Evolutionary conservation across 192 early-diverging fungal species (phyloP).

Genomic region (Coemansia sp.): DNA sequence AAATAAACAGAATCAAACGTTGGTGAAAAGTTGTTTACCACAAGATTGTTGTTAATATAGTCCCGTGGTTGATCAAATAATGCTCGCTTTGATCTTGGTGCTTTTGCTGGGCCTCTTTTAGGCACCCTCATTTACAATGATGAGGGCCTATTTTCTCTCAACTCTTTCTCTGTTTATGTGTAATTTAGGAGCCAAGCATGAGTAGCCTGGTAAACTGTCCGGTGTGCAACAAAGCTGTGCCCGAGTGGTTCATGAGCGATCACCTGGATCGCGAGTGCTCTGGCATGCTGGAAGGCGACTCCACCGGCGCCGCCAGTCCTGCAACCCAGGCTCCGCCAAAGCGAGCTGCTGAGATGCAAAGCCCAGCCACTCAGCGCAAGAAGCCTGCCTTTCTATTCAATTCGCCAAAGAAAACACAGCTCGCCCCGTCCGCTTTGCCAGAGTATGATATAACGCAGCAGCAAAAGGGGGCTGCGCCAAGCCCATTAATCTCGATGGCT

Average conservation of each 20-base stretch:
- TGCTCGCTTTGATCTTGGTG: not conserved
- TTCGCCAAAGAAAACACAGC: not conserved
- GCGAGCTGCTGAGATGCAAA: constrained; percentile 4
- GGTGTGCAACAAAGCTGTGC: constrained; percentile 37
- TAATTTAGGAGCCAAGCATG: not conserved
- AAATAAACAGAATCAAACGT: not conserved
- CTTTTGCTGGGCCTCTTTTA: too few species aligned
- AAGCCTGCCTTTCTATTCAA: not conserved
- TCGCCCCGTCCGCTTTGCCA: not conserved
- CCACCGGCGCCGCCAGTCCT: not conserved
- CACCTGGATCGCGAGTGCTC: constrained; percentile 49
- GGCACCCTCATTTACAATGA: too few species aligned
- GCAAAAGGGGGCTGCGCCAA: not conserved
- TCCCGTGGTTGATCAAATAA: not conserved
- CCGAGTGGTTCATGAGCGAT: constrained; percentile 51
- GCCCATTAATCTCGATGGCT: not conserved
- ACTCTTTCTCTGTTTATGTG: not conserved
- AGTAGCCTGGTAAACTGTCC: constrained; percentile 44
- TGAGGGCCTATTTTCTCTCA: not conserved
- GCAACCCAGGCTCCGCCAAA: constrained; percentile 1
- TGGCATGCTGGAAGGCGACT: constrained; percentile 8
- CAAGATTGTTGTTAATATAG: not conserved
- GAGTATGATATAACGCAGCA: not conserved
- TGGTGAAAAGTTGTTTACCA: not conserved
- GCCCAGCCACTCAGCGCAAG: constrained; percentile 7